Percentiles rank a stretch among this genome's conserved stretches.
phyloP scores from a whole-genome alignment of 78 protist genomes.

The Neovahlkampfia damariscottae region DNA sequence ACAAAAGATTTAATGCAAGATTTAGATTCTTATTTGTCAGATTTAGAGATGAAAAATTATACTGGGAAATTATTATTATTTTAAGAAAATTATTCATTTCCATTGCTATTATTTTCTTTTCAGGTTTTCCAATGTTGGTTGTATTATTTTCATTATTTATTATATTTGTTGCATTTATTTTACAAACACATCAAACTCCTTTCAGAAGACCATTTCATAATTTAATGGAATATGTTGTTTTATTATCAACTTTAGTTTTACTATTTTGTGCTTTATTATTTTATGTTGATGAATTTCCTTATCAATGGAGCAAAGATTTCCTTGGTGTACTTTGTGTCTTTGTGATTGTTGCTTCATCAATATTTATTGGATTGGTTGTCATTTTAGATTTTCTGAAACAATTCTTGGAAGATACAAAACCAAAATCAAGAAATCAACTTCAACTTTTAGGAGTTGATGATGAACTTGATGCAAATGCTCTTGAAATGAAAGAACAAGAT shows the following conservation, averaged over 20 bases:
- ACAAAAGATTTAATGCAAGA: not conserved
- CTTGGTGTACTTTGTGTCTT: too few relatives aligned
- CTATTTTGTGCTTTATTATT: not conserved
- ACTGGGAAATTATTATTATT: not conserved
- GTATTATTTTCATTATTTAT: not conserved
- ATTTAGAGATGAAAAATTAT: not conserved
- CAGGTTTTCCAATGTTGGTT: not conserved
- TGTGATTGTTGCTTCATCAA: too few relatives aligned
- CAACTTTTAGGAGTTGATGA: too few relatives aligned
- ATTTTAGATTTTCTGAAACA: too few relatives aligned
- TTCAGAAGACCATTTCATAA: not conserved
- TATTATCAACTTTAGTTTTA: not conserved
- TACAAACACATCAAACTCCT: not conserved
- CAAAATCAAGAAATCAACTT: too few relatives aligned
- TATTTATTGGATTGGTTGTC: too few relatives aligned
- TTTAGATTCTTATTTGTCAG: not conserved
- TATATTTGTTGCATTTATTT: not conserved
- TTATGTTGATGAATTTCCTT: not conserved
- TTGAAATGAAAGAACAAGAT: too few relatives aligned
- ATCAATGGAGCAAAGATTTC: not conserved
- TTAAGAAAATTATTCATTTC: not conserved
- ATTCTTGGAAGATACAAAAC: too few relatives aligned
- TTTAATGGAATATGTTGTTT: not conserved
- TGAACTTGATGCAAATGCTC: too few relatives aligned
- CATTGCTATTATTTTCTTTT: not conserved